Base-by-base conservation (phyloP, 495 filamentous ascomycete genomes). In the Podospora australis region DNA sequence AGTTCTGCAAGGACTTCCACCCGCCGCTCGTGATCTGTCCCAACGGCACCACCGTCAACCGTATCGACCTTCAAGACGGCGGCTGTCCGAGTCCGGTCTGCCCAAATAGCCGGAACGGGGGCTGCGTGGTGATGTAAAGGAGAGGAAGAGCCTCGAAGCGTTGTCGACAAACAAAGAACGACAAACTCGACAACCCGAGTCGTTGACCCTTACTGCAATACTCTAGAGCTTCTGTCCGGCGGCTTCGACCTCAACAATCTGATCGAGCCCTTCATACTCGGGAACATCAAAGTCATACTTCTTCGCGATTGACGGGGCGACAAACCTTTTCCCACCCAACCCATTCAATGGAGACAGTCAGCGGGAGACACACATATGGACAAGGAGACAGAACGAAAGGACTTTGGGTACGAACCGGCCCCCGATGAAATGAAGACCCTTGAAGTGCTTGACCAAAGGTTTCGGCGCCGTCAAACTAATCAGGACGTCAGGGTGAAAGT, bases 381-480 rank as follows among this genome's bases (percentile, higher is more conserved):
- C 16, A 34, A 13, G 10, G 16, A 21, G 19, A 17, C 24, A 22
- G 16, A 42, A 23, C 20, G 23, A 14, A 13, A 34, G 9, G 30
- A 8, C 9, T 21, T 57, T 36, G 32, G 46, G 51, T 52, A 62
- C 64, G 51, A 66, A 82, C 79, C 82, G 64, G 16, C 89, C 90
- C 0, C 92, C 92, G 35, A 97, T 60, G 60, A 96, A 95, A 74
- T 96, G 94, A 48, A 86, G 72, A 0, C 92, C 92, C 56, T 69
- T 74, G 62, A 92, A 97, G 57, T 77, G 80, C 66, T 82, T 86
- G 20, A 89, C 85, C 43, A 95, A 71, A n/a, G 90, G 90, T 69
- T 98, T 98, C 26, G 92, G 90, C 34, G 92, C 94, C 41, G 94
- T 95, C 64, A 98, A 70, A 58, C 87, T 95, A 53, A 98, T 80